Evolutionary conservation across 805 yeast genomes (phyloP).

Genomic region (Lachancea lanzarotensis): DNA sequence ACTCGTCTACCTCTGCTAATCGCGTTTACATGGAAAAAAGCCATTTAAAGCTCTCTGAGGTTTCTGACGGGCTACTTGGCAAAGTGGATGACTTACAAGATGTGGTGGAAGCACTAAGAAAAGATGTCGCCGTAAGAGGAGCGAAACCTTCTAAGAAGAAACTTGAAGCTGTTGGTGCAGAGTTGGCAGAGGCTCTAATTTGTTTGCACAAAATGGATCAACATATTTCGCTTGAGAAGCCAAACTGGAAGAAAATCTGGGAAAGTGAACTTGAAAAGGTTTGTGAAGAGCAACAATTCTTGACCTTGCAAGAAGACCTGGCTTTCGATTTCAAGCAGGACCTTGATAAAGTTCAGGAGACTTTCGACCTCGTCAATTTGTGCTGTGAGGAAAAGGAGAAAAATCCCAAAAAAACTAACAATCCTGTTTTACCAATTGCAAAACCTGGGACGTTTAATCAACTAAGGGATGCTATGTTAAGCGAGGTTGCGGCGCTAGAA

Average conservation of each 20-base stretch:
- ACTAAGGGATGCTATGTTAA: conserved; percentile 68
- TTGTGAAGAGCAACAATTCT: conserved; percentile 89
- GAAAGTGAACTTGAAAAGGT: conserved; percentile 83
- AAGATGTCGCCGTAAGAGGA: conserved; percentile 89
- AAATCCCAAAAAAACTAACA: conserved; percentile 39
- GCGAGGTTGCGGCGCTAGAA: conserved; percentile 67
- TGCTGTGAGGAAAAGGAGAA: conserved; percentile 75
- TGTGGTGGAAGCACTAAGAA: conserved; percentile 76
- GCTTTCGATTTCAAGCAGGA: conserved; percentile 76
- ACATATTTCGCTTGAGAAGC: conserved; percentile 64
- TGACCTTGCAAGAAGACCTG: conserved; percentile 83
- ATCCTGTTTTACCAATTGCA: conserved; percentile 39
- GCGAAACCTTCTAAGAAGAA: conserved; percentile 75
- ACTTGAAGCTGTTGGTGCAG: conserved; percentile 56
- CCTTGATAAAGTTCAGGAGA: conserved; percentile 69
- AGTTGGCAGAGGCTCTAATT: conserved; percentile 50
- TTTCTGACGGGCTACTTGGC: conserved; percentile 67
- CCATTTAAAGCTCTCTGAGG: conserved; percentile 63
- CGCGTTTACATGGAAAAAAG: conserved; percentile 69
- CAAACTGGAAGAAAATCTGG: conserved; percentile 88
- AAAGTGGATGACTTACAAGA: conserved; percentile 90
- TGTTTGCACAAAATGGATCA: conserved; percentile 49
- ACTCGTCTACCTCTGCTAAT: conserved; percentile 27
- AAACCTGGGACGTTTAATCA: conserved; percentile 59
- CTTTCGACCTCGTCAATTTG: conserved; percentile 72